Evolutionary conservation across 345 rosid species (phyloP), one percentile per base, ranked within the genome.

Genomic region (Xanthoceras sorbifolium): DNA sequence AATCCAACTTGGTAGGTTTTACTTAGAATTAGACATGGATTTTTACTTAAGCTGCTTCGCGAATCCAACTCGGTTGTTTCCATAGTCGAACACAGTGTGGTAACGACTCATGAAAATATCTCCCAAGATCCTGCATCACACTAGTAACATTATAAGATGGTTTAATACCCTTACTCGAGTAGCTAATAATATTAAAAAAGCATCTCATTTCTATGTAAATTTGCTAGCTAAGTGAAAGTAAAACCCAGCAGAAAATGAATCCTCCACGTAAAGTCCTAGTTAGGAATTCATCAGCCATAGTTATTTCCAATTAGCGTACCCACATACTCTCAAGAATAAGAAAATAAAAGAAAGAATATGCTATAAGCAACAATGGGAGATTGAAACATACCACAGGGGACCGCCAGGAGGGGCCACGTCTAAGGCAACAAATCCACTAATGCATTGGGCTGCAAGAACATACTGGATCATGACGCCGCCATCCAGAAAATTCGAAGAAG

Each of bases 31-130:
- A 40, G n/a, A n/a, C 42, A 29, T 60, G 28, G 36, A 46, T 48
- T 73, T n/a, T 76, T 64, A 28, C 67, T 87, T 86, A 95, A 63
- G 94, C 88, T 38, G 98, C 97, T 85, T 92, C 93, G 99, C 97
- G 17, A 95, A 95, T 69, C 99, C 99, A 71, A 93, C 91, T 77
- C 82, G 85, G 84, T 82, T 75, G 72, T 95, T 86, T 31, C 90
- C 94, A 8, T 86, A 95, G 87, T 95, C 90, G 29, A 91, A 89
- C 18, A 89, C 90, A 0, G 93, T 89, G 82, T 91, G 93, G 78
- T 83, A 90, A 36, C 82, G 88, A 29, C 98, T 95, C 98, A 93
- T 91, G 87, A 94, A 93, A 62, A 93, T 84, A 85, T 94, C 95
- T 59, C 98, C 98, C 87, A 93, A 57, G 69, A 94, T 94, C 98